Conservation (phyloP, 148 eudicot genomes). For the Gaultheria prostrata region DNA sequence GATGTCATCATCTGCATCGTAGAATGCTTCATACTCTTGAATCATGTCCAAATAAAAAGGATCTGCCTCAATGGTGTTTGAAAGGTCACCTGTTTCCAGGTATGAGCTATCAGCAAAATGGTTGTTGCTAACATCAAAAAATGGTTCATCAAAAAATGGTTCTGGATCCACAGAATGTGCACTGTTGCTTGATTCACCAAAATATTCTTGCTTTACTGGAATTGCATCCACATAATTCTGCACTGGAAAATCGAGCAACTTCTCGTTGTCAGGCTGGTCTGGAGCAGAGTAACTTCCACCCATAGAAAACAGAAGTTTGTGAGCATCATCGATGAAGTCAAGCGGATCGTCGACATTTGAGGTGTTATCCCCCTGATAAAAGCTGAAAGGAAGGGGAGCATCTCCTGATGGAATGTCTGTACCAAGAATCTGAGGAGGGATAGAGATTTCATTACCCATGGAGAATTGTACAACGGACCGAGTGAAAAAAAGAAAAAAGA, state of each 20-base stretch:
- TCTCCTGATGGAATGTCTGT: constrained; percentile 27
- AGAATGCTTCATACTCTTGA: constrained; percentile 44
- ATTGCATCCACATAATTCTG: constrained; percentile 31
- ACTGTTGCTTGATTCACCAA: constrained; percentile 43
- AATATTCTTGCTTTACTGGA: constrained; percentile 52
- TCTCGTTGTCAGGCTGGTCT: constrained; percentile 37
- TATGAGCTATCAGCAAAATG: constrained; percentile 43
- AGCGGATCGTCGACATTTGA: constrained; percentile 25
- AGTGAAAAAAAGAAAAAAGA: background rate
- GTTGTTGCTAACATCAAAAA: constrained; percentile 32
- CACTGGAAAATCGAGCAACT: constrained; percentile 34
- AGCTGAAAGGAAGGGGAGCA: constrained; percentile 31
- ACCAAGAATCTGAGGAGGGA: constrained; percentile 44
- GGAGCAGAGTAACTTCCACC: constrained; percentile 28
- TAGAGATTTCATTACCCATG: background rate
- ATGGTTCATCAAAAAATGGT: constrained; percentile 52
- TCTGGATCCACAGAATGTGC: constrained; percentile 34
- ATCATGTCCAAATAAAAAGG: constrained; percentile 42
- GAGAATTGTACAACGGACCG: background rate
- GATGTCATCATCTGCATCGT: constrained; percentile 46
- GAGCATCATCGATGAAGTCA: constrained; percentile 29
- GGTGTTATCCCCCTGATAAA: constrained; percentile 34
- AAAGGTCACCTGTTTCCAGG: constrained; percentile 61
- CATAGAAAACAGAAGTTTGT: constrained; percentile 22
- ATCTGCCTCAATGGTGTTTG: constrained; percentile 37